Evolutionary conservation across 208 protist species (phyloP), one percentile per base, ranked within the genome.

Genomic region (Leishmania amazonensis): DNA sequence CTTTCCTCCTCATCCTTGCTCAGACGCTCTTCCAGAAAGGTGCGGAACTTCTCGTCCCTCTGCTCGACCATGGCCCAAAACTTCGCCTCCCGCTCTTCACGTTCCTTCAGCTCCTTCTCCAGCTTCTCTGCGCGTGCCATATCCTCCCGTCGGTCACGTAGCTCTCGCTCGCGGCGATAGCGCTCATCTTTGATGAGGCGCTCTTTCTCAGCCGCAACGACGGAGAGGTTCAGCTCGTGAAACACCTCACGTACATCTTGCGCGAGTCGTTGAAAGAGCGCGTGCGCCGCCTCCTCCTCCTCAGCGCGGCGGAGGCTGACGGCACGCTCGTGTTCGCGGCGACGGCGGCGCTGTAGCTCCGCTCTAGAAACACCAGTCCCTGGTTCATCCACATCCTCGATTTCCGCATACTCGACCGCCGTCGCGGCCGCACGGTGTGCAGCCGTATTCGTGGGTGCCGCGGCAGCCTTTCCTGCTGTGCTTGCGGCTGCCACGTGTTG

Each of bases 191-290:
- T 97, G n/a, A 97, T 84, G 4, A 97, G 88, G 3, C 96, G 90
- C 87, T 98, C 94, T 84, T 96, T 96, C 73, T 98, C 96, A 15
- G 96, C 92, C 0, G 96, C 93, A 9, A 98, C 94, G 35, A 98
- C 92, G 64, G 94, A 93, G 11, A 98, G 84, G 83, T 97, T 97
- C 4, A 98, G 89, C 82, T 98, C 96, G 76, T 97, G 93, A 80
- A 98, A 98, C 11, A 98, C 93, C 35, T 96, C 93, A 7, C 94
- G 87, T 31, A 98, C 93, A 79, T 98, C 96, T 75, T 97, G 89
- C 13, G 96, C 94, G 24, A 98, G 89, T 24, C 94, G 89, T 62
- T 96, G 93, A 79, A 98, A 97, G 17, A 98, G 85, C 19, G 86
- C 79, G 78, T 89, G 90, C 5, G 94, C 92, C 4, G 91, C 93